These are phyloP conservation scores for Inga leiocalycina DNA, from an alignment of 306 rosid species.

Conservation along the genomic window DNA sequence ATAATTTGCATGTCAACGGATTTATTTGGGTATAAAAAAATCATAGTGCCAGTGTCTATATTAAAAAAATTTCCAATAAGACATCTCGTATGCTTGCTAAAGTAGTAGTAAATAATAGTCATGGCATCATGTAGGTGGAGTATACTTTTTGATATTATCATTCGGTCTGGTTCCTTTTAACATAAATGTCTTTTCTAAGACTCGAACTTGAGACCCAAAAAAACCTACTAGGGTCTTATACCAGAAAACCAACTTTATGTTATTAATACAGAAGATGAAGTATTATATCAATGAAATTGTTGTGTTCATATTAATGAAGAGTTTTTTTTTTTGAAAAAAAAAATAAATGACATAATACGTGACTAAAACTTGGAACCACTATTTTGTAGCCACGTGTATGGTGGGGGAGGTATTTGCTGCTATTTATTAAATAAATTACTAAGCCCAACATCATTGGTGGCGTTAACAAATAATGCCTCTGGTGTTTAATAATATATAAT, in stretches of 20 bases:
- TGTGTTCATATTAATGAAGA: neutral
- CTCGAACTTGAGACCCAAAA: rapidly evolving
- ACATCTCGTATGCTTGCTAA: neutral
- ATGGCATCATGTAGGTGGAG: neutral
- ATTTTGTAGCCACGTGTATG: neutral
- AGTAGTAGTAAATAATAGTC: neutral
- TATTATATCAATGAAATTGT: neutral
- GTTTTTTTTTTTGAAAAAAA: too few species aligned
- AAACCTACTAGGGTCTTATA: too few species aligned
- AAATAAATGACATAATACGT: neutral
- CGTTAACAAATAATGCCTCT: neutral
- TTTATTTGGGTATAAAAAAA: neutral
- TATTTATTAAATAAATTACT: neutral
- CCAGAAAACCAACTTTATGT: too few species aligned
- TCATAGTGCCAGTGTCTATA: neutral
- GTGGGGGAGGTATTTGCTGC: neutral
- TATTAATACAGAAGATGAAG: too few species aligned
- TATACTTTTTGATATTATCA: neutral
- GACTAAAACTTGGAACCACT: neutral
- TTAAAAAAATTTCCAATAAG: too few species aligned
- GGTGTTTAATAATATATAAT: too few species aligned
- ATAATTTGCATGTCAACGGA: too few species aligned
- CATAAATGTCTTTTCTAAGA: too few species aligned
- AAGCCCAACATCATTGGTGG: neutral
- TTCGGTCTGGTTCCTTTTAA: too few species aligned